These are phyloP conservation scores for Seminavis robusta DNA, from an alignment of 108 stramenopile genomes.

Conservation along the genomic window DNA sequence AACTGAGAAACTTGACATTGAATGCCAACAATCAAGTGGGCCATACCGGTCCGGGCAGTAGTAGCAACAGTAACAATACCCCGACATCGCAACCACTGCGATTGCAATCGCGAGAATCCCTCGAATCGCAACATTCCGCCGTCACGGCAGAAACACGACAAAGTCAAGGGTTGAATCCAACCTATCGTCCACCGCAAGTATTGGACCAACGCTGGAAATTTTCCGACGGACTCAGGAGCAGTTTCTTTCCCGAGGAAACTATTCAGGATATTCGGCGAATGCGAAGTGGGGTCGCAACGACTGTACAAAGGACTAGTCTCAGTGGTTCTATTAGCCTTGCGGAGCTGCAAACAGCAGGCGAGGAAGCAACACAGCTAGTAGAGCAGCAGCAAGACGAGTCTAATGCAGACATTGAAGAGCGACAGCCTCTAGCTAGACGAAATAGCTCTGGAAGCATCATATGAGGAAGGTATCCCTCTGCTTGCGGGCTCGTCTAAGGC, in stretches of 20 bases:
- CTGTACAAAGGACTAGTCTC: neutral
- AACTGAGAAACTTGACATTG: constrained; percentile 10
- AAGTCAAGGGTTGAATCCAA: neutral
- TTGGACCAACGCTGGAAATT: constrained; percentile 56
- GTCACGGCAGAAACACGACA: neutral
- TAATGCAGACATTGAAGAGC: too few relatives aligned
- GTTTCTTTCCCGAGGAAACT: constrained; percentile 72
- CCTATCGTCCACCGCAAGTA: constrained; percentile 61
- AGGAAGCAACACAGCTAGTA: too few relatives aligned
- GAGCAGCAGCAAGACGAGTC: too few relatives aligned
- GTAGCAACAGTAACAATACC: neutral
- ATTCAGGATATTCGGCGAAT: constrained; percentile 74
- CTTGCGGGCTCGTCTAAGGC: too few relatives aligned
- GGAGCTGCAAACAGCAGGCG: too few relatives aligned
- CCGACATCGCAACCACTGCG: neutral
- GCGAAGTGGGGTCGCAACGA: constrained; percentile 18
- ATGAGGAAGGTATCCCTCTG: too few relatives aligned
- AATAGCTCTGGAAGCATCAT: too few relatives aligned
- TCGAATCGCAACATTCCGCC: too few relatives aligned
- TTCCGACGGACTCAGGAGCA: constrained; percentile 76
- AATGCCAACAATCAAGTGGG: too few relatives aligned
- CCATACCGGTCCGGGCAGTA: neutral
- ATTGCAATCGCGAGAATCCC: neutral
- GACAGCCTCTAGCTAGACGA: too few relatives aligned
- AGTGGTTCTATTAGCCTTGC: neutral